phyloP scores from a whole-genome alignment of 179 eudicot species.

The Pouteria campechiana region DNA sequence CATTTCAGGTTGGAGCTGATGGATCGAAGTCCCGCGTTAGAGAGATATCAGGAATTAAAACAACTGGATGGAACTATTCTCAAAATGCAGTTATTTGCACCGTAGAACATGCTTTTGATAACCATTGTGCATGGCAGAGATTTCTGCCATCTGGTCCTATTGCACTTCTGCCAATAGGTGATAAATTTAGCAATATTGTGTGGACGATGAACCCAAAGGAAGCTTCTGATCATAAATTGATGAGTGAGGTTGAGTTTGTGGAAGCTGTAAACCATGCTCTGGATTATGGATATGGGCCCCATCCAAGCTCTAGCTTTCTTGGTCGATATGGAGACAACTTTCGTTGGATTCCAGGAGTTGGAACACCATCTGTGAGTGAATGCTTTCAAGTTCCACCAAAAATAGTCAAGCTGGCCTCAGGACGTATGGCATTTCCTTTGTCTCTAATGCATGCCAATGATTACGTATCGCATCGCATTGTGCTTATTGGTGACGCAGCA shows the following conservation, averaged over 20 bases:
- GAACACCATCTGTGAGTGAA: conserved; percentile 44
- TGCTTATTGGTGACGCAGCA: conserved; percentile 91
- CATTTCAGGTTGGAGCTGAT: conserved; percentile 87
- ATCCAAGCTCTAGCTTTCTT: conserved; percentile 42
- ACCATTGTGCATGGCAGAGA: conserved; percentile 87
- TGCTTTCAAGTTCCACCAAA: conserved; percentile 87
- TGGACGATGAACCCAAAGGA: conserved; percentile 95
- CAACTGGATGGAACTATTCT: conserved; percentile 79
- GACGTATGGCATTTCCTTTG: conserved; percentile 85
- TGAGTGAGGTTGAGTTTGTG: conserved; percentile 65
- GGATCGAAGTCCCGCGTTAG: conserved; percentile 93
- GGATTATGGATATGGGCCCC: conserved; percentile 83
- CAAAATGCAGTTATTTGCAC: conserved; percentile 95
- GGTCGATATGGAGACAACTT: conserved; percentile 32
- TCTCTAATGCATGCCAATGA: conserved; percentile 67
- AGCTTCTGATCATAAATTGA: conserved; percentile 39
- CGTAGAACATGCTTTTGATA: conserved; percentile 56
- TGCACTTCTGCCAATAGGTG: conserved; percentile 90
- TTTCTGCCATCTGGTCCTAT: conserved; percentile 90
- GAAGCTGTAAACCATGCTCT: conserved; percentile 66
- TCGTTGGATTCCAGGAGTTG: conserved; percentile 37
- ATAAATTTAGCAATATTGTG: conserved; percentile 90
- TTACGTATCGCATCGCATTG: conserved; percentile 60
- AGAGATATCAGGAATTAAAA: conserved; percentile 62
- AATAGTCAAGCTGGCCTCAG: conserved; percentile 56